These are phyloP conservation scores for Oidium heveae DNA, from an alignment of 2,329 filamentous ascomycete genomes.

Conservation along the genomic window DNA sequence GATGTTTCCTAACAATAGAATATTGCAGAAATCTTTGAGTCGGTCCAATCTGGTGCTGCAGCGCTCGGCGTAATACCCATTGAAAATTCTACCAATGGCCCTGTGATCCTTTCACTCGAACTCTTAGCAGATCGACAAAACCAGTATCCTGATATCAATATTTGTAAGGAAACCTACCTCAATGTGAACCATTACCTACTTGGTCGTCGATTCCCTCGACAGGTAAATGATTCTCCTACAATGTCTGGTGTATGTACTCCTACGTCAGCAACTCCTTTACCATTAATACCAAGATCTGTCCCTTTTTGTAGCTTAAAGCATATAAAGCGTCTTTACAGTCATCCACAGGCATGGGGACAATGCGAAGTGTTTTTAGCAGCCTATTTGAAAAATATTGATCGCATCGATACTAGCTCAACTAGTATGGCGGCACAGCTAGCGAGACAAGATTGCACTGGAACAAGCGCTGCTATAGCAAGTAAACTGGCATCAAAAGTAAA, in stretches of 20 bases:
- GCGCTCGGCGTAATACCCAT: constrained; percentile 69
- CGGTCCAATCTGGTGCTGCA: constrained; percentile 40
- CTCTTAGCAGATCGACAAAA: constrained; percentile 52
- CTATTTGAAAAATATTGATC: constrained; percentile 48
- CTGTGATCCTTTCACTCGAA: constrained; percentile 74
- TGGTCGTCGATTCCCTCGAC: constrained; percentile 18
- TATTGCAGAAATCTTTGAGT: constrained; percentile 46
- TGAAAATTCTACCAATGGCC: constrained; percentile 89
- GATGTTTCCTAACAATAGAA: not conserved
- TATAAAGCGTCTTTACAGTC: constrained; percentile 61
- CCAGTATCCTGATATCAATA: constrained; percentile 39
- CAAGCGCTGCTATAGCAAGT: constrained; percentile 55
- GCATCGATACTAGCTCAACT: constrained; percentile 65
- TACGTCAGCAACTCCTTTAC: constrained; percentile 21
- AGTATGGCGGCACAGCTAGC: constrained; percentile 64
- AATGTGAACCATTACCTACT: constrained; percentile 74
- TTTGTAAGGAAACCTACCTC: constrained; percentile 68
- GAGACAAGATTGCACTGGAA: constrained; percentile 28
- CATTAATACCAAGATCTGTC: constrained; percentile 20
- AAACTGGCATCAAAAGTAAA: constrained; percentile 44
- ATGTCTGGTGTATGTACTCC: constrained; percentile 24
- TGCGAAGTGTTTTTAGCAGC: constrained; percentile 50
- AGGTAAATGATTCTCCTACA: constrained; percentile 8
- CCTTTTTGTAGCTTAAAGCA: constrained; percentile 28
- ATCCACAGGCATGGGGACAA: constrained; percentile 89